phyloP scores from a whole-genome alignment of 441 rosid species.

The Macaranga tanarius region DNA sequence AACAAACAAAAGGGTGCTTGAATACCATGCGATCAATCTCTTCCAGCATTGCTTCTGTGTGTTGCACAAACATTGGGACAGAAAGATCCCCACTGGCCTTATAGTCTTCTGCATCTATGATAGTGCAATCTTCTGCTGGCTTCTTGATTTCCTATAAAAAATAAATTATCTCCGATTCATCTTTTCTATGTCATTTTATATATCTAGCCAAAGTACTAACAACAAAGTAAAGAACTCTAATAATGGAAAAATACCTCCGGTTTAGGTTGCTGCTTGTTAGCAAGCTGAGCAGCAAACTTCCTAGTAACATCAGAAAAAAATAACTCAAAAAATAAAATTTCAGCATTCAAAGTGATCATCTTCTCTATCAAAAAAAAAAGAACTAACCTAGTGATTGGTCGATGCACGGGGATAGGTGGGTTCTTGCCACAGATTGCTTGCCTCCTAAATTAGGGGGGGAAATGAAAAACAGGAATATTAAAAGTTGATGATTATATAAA shows the following conservation, averaged over 20 bases:
- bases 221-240: neutral
- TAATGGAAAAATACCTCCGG: conserved; percentile 43
- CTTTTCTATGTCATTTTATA: neutral
- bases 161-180: neutral
- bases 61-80: conserved; percentile 77
- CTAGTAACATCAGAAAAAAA: conserved; percentile 35
- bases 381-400: conserved; percentile 87
- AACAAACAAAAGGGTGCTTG: neutral
- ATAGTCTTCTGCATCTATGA: conserved; percentile 46
- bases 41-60: conserved; percentile 82
- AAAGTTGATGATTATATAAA: neutral
- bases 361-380: neutral
- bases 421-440: conserved; percentile 44
- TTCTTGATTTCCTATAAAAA: conserved; percentile 48
- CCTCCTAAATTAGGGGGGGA: conserved; percentile 33
- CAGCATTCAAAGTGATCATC: conserved; percentile 10
- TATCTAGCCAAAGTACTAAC: neutral
- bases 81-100: conserved; percentile 34
- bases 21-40: conserved; percentile 85
- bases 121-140: conserved; percentile 36
- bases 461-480: neutral
- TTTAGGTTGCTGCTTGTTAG: conserved; percentile 48
- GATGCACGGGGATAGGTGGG: conserved; percentile 52
- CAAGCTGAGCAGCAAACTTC: conserved; percentile 79
- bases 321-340: conserved; percentile 8